Percentiles rank a stretch among this genome's conserved stretches.
Conservation (phyloP, 306 rosid species). For the Fagus crenata region DNA sequence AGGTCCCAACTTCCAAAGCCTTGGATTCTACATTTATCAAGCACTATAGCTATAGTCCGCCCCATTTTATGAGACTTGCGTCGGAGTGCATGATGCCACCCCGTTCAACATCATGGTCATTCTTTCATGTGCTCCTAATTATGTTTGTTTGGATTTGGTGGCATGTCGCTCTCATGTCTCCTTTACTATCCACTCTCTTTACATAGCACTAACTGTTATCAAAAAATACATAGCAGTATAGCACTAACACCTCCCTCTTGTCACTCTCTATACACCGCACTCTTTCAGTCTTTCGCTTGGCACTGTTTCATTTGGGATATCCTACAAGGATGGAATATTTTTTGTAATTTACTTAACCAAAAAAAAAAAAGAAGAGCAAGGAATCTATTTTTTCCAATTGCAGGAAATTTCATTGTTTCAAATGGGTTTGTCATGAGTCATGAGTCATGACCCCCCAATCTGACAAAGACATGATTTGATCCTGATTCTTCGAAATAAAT, state of each 20-base stretch:
- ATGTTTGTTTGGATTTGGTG: constrained; percentile 41
- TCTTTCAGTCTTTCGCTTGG: not conserved
- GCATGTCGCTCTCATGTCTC: constrained; percentile 50
- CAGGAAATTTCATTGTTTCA: not conserved
- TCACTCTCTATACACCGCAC: not conserved
- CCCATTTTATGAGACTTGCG: constrained; percentile 28
- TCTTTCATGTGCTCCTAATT: constrained; percentile 59
- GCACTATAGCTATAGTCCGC: constrained; percentile 6
- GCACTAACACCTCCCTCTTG: not conserved
- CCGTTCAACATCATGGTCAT: constrained; percentile 23
- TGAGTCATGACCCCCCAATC: too few species aligned
- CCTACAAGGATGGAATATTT: constrained; percentile 2
- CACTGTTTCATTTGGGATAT: not conserved
- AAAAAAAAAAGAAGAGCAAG: not conserved
- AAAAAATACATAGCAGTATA: too few species aligned
- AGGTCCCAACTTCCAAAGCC: constrained; percentile 29
- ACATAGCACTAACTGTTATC: too few species aligned
- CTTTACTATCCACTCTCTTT: not conserved
- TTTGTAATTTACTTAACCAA: not conserved
- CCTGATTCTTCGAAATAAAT: too few species aligned
- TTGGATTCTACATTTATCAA: constrained; percentile 55
- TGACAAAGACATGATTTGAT: too few species aligned
- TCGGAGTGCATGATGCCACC: constrained; percentile 28
- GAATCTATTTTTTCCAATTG: not conserved
- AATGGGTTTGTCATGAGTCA: too few species aligned